Evolutionary conservation across 371 early-diverging fungal species (phyloP).

Genomic region (Mortierella sp.): DNA sequence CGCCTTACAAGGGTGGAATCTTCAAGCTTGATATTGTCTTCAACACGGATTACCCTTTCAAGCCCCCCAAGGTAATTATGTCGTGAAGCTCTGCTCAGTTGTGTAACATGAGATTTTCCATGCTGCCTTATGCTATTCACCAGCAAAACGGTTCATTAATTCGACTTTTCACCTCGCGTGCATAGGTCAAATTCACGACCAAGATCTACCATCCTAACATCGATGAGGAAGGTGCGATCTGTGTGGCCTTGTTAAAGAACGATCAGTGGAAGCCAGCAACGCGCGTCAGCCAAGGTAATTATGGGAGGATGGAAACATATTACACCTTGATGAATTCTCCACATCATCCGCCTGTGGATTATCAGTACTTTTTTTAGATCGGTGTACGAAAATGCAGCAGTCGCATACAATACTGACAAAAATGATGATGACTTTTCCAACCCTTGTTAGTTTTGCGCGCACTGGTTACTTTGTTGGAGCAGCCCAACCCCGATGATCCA

Average conservation of each 20-base stretch:
- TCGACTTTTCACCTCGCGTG: background rate
- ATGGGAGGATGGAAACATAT: too few relatives aligned
- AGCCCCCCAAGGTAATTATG: constrained; percentile 81
- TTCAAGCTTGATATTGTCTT: constrained; percentile 88
- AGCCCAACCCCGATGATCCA: constrained; percentile 95
- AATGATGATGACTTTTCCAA: background rate
- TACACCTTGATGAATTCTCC: background rate
- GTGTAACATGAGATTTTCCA: too few relatives aligned
- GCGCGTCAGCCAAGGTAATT: constrained; percentile 60
- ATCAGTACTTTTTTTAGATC: background rate
- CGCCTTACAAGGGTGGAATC: constrained; percentile 85
- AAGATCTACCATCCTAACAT: constrained; percentile 96
- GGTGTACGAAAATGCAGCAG: background rate
- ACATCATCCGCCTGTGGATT: background rate
- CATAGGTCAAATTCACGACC: constrained; percentile 83
- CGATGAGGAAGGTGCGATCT: constrained; percentile 86
- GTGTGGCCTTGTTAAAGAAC: constrained; percentile 82
- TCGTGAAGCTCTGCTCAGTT: background rate
- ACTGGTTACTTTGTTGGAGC: constrained; percentile 75
- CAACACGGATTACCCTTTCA: constrained; percentile 92
- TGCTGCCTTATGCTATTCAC: too few relatives aligned
- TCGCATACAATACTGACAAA: background rate
- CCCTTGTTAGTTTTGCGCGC: constrained; percentile 71
- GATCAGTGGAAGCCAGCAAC: constrained; percentile 96
- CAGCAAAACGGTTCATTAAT: background rate